Conservation (phyloP, 129 eudicot genomes). For the Lactuca saligna region DNA sequence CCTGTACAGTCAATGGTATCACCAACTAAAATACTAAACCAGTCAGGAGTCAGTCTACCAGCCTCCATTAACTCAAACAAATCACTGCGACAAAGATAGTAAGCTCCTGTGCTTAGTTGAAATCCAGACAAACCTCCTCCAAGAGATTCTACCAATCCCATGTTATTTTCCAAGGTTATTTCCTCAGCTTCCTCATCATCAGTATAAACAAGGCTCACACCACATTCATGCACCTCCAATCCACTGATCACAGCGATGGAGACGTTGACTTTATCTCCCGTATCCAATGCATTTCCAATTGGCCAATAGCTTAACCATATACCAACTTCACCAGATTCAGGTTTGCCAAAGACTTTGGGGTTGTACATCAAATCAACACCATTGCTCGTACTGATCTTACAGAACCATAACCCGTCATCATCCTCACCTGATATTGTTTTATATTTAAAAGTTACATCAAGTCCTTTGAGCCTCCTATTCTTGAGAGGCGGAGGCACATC, state of each 20-base stretch:
- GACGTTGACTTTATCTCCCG: conserved; percentile 20
- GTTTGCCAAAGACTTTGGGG: conserved; percentile 7
- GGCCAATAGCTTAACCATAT: conserved; percentile 39
- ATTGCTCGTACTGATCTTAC: background rate
- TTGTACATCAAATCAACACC: too few species aligned
- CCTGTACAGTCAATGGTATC: background rate
- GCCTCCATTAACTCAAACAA: conserved; percentile 5
- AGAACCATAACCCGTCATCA: conserved; percentile 5
- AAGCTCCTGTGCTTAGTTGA: conserved; percentile 15
- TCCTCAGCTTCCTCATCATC: too few species aligned
- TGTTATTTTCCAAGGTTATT: too few species aligned
- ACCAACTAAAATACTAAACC: too few species aligned
- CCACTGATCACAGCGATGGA: background rate
- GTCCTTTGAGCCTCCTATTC: background rate
- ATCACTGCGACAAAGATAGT: conserved; percentile 11
- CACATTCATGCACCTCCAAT: too few species aligned
- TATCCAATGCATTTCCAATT: conserved; percentile 6
- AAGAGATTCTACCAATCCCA: background rate
- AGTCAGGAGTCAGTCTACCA: too few species aligned
- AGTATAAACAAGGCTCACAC: too few species aligned
- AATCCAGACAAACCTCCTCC: conserved; percentile 10
- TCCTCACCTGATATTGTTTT: background rate
- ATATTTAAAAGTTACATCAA: conserved; percentile 6
- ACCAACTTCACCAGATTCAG: conserved; percentile 5
- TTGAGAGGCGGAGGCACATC: too few species aligned